Evolutionary conservation across 352 stramenopile genomes (phyloP), one percentile per base, ranked within the genome.

Genomic region (Pythium insidiosum): DNA sequence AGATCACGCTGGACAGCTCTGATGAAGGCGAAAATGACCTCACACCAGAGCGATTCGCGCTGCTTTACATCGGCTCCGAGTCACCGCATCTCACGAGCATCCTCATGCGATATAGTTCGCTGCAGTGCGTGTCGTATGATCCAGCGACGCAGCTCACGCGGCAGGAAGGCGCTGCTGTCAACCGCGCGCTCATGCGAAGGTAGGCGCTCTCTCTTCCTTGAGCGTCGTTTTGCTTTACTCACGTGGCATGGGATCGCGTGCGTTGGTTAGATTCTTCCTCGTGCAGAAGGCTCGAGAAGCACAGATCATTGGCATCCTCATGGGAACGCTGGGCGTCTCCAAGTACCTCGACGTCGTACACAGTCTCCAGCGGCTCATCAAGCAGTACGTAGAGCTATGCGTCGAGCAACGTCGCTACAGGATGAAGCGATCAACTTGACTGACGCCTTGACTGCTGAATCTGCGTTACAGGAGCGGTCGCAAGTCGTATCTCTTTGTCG

Each of bases 401-500:
- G n/a, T 31, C n/a, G n/a, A n/a, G n/a, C n/a, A n/a, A n/a, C n/a
- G n/a, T n/a, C n/a, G n/a, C n/a, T n/a, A n/a, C n/a, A n/a, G n/a
- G n/a, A n/a, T n/a, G n/a, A n/a, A n/a, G n/a, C n/a, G n/a, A n/a
- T n/a, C n/a, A n/a, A n/a, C n/a, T n/a, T n/a, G n/a, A n/a, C n/a
- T n/a, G n/a, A n/a, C n/a, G n/a, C n/a, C n/a, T n/a, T n/a, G n/a
- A n/a, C n/a, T n/a, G n/a, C n/a, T n/a, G n/a, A n/a, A n/a, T n/a
- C n/a, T n/a, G n/a, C n/a, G 15, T 31, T 53, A 37, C 51, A 97
- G 76, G 62, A 94, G 67, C 22, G 90, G 91, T 15, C 84, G 92
- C 39, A 96, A 97, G 50, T 94, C 81, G 35, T 99, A 99, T 53
- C 80, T 95, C 21, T 98, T 99, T 62, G 82, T 96, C 11, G 92